A percentile compares a stretch with the other conserved stretches of the same genome.
These are phyloP conservation scores for Nevesoporus exiguus DNA, from an alignment of 768 basidiomycete genomes.

Conservation along the genomic window DNA sequence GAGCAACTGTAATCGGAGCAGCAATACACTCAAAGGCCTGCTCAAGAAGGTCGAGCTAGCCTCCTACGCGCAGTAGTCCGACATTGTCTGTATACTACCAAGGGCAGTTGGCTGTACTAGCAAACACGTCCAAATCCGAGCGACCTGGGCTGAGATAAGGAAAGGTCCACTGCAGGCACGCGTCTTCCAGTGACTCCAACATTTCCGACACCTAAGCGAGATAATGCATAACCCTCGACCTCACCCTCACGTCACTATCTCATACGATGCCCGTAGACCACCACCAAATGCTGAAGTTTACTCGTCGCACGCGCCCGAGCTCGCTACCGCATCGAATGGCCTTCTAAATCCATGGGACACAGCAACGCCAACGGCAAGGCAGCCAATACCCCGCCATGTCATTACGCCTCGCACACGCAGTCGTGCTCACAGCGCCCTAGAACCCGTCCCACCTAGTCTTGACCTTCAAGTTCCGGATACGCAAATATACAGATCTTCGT, in stretches of 20 bases:
- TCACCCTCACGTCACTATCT: conserved; percentile 38
- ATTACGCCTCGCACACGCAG: conserved; percentile 28
- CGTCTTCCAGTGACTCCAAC: neutral
- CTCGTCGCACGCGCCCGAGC: conserved; percentile 33
- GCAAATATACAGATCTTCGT: conserved; percentile 46
- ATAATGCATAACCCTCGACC: conserved; percentile 31
- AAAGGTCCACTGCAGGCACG: neutral
- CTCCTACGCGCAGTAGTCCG: conserved; percentile 28
- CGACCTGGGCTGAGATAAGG: conserved; percentile 24
- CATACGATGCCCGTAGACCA: conserved; percentile 34
- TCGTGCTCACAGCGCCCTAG: conserved; percentile 40
- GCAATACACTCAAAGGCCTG: conserved; percentile 74
- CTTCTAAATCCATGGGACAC: conserved; percentile 37
- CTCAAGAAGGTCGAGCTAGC: conserved; percentile 78
- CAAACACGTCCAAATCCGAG: conserved; percentile 19
- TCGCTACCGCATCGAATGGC: conserved; percentile 17
- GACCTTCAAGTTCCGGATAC: conserved; percentile 47
- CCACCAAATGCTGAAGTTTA: conserved; percentile 27
- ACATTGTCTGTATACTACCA: neutral
- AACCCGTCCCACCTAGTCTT: conserved; percentile 27
- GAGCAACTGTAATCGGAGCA: conserved; percentile 81
- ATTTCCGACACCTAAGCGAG: neutral
- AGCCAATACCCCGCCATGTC: conserved; percentile 20
- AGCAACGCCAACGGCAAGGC: conserved; percentile 24
- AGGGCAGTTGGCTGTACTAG: neutral